A percentile compares a stretch with the other conserved stretches of the same genome.
phyloP scores from a whole-genome alignment of 2,329 filamentous ascomycete genomes.

The Zymoseptoria tritici region DNA sequence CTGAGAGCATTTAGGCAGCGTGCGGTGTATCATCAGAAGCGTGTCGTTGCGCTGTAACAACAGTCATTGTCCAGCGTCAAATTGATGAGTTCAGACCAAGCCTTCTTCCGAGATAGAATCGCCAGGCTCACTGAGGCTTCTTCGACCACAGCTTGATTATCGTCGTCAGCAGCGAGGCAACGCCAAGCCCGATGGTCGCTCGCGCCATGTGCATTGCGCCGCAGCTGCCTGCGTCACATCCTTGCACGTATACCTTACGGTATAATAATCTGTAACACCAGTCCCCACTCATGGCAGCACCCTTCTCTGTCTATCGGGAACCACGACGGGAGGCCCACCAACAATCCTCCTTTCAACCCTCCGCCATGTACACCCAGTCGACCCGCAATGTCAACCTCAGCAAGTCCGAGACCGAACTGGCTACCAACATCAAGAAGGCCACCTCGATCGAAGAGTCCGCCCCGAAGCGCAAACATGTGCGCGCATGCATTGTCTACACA shows the following conservation, averaged over 20 bases:
- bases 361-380: conserved; percentile 33
- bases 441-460: conserved; percentile 54
- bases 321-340: conserved; percentile 2
- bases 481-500: conserved; percentile 95
- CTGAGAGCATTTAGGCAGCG: background rate
- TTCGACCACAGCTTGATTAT: too few relatives aligned
- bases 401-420: conserved; percentile 59
- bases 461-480: conserved; percentile 86
- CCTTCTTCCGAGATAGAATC: too few relatives aligned
- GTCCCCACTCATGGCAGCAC: background rate
- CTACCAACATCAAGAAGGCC: conserved; percentile 61
- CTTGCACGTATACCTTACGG: background rate
- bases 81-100: too few relatives aligned
- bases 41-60: background rate
- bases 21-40: background rate
- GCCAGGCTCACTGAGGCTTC: too few relatives aligned
- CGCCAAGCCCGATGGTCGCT: background rate
- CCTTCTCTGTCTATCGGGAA: conserved; percentile 1
- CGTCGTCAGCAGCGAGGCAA: background rate
- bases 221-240: background rate
- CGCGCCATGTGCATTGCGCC: background rate
- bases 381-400: conserved; percentile 54
- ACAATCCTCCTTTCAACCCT: background rate
- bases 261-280: too few relatives aligned
- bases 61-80: too few relatives aligned